Evolutionary conservation across 371 early-diverging fungal species (phyloP).

Genomic region (Apophysomyces variabilis): DNA sequence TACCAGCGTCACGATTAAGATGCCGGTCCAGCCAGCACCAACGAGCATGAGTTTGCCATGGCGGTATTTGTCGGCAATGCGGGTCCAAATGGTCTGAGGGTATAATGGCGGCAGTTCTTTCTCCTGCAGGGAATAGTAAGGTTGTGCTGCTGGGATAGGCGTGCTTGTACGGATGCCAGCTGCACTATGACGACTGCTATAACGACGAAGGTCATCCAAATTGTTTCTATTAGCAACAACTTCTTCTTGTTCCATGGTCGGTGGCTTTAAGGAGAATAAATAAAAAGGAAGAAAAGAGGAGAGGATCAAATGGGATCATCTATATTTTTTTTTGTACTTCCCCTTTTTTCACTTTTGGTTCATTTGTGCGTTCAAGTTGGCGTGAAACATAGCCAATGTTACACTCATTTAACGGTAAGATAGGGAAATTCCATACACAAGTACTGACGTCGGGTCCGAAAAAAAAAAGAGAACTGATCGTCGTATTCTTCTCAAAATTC

Average conservation of each 20-base stretch:
- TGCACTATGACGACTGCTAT: neutral
- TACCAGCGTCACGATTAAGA: conserved; percentile 38
- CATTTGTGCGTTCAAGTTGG: neutral
- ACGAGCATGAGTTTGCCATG: conserved; percentile 37
- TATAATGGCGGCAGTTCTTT: conserved; percentile 13
- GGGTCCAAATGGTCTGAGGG: conserved; percentile 42
- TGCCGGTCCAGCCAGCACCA: conserved; percentile 26
- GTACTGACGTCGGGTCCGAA: too few relatives aligned
- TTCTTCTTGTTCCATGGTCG: neutral
- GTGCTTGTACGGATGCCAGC: conserved; percentile 11
- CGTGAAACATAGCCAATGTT: conserved; percentile 12
- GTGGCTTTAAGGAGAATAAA: conserved; percentile 2
- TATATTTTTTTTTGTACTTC: neutral
- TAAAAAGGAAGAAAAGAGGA: neutral
- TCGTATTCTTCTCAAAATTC: too few relatives aligned
- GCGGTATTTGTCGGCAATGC: conserved; percentile 31
- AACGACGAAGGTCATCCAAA: neutral
- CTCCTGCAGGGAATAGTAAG: conserved; percentile 19
- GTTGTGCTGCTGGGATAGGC: conserved; percentile 17
- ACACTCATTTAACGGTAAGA: neutral
- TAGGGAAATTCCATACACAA: too few relatives aligned
- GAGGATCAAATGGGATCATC: neutral
- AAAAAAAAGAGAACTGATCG: too few relatives aligned
- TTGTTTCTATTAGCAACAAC: neutral
- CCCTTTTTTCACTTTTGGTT: neutral